phyloP scores from a whole-genome alignment of 495 filamentous ascomycete species.

The Penicillium ucsense region DNA sequence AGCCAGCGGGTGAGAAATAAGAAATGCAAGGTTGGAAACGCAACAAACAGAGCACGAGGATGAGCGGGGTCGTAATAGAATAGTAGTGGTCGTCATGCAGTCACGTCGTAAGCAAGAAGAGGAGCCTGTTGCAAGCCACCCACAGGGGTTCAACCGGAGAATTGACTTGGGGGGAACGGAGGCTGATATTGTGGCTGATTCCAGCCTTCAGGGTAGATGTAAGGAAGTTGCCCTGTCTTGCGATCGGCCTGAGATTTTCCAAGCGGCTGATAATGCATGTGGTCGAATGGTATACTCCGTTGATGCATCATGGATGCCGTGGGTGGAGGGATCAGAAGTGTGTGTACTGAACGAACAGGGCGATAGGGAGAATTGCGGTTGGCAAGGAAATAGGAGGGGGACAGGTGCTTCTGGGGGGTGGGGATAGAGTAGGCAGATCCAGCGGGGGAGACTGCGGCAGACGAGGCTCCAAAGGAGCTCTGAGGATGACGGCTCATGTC shows the following conservation, averaged over 20 bases:
- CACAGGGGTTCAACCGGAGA: conserved; percentile 12
- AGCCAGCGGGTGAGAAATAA: background rate
- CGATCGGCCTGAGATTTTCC: conserved; percentile 65
- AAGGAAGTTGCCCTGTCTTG: conserved; percentile 75
- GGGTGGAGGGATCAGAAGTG: conserved; percentile 79
- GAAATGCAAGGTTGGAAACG: conserved; percentile 1
- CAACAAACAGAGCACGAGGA: conserved; percentile 22
- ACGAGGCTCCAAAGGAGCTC: conserved; percentile 28
- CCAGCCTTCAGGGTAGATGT: conserved; percentile 44
- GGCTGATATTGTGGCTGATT: conserved; percentile 25
- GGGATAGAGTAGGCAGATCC: conserved; percentile 33
- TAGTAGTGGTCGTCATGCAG: conserved; percentile 17
- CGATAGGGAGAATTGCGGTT: conserved; percentile 80
- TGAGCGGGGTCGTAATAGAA: conserved; percentile 6
- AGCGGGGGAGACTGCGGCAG: conserved; percentile 31
- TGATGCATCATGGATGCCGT: conserved; percentile 70
- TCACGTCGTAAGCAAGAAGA: conserved; percentile 13
- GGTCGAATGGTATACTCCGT: conserved; percentile 50
- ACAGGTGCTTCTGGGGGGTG: conserved; percentile 46
- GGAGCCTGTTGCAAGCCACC: background rate
- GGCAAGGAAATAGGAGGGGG: conserved; percentile 51
- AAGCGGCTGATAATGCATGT: conserved; percentile 95
- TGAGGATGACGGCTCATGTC: conserved; percentile 35
- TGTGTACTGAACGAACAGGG: conserved; percentile 80
- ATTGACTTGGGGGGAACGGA: conserved; percentile 35